Conservation (phyloP, 2,329 filamentous ascomycete species). For the Ophiostoma himal-ulmi region DNA sequence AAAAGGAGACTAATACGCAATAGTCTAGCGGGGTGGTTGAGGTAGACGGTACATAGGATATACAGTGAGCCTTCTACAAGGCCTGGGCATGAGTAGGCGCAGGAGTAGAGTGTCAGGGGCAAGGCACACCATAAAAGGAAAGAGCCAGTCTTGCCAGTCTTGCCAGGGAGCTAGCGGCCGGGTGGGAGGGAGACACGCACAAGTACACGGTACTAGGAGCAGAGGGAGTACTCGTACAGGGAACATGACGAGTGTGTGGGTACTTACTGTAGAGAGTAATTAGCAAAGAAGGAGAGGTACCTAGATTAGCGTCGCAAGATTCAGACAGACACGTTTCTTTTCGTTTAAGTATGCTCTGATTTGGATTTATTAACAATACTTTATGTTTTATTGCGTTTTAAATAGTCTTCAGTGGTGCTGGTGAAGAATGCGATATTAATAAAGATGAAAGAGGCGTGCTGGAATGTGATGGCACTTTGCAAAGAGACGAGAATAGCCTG, state of each 20-base stretch:
- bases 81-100: background rate
- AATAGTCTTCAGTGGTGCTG: too few relatives aligned
- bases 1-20: background rate
- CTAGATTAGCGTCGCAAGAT: background rate
- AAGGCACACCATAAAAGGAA: background rate
- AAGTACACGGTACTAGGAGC: background rate
- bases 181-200: background rate
- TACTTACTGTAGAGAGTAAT: background rate
- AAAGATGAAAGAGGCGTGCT: background rate
- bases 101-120: slow-evolving; percentile 5
- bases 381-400: background rate
- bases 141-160: too few relatives aligned
- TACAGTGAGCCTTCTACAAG: background rate
- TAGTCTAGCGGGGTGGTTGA: background rate
- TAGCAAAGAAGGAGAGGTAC: background rate
- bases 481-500: too few relatives aligned
- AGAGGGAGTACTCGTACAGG: background rate
- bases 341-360: background rate
- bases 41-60: background rate
- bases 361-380: background rate
- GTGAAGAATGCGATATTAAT: background rate
- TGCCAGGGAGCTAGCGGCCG: background rate
- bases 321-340: background rate
- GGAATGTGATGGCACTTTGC: background rate
- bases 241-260: slow-evolving; percentile 1